These are phyloP conservation scores for Xylariomycetidae sp. DNA, from an alignment of 2,329 filamentous ascomycete species.

Conservation along the genomic window DNA sequence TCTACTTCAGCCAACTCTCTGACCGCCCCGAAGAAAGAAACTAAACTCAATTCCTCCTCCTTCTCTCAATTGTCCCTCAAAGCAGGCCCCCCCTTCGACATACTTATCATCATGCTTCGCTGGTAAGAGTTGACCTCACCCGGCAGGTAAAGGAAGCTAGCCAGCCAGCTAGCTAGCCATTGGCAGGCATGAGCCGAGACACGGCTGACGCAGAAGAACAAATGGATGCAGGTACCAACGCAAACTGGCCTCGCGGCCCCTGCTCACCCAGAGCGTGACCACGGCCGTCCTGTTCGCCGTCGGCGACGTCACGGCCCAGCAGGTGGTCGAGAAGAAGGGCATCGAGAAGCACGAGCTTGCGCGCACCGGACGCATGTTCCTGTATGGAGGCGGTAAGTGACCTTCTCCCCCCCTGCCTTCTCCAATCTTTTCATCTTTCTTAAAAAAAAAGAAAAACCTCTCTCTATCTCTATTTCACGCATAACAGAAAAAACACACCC, in stretches of 20 bases:
- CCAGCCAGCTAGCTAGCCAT: neutral
- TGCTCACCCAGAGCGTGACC: constrained; percentile 87
- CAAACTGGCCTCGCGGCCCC: constrained; percentile 71
- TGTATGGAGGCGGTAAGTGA: constrained; percentile 69
- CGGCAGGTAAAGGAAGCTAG: neutral
- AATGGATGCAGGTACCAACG: constrained; percentile 77
- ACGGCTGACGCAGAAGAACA: neutral
- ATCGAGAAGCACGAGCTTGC: constrained; percentile 68
- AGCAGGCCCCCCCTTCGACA: too few relatives aligned
- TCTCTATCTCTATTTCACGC: neutral
- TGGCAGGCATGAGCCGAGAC: neutral
- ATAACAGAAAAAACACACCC: constrained; percentile 1
- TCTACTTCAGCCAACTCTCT: too few relatives aligned
- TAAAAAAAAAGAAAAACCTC: constrained; percentile 1
- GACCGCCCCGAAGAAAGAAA: too few relatives aligned
- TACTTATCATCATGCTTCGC: constrained; percentile 27
- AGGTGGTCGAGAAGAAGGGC: constrained; percentile 79
- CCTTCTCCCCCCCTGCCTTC: constrained; percentile 3
- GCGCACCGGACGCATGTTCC: constrained; percentile 72
- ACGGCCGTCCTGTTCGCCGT: constrained; percentile 90
- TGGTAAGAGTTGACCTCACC: constrained; percentile 17
- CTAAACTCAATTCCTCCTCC: too few relatives aligned
- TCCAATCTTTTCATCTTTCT: constrained; percentile 3
- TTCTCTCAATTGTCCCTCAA: too few relatives aligned
- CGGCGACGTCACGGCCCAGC: constrained; percentile 87